Evolutionary conservation across 108 stramenopile species (phyloP).

Genomic region (Fragilariopsis cylindrus): DNA sequence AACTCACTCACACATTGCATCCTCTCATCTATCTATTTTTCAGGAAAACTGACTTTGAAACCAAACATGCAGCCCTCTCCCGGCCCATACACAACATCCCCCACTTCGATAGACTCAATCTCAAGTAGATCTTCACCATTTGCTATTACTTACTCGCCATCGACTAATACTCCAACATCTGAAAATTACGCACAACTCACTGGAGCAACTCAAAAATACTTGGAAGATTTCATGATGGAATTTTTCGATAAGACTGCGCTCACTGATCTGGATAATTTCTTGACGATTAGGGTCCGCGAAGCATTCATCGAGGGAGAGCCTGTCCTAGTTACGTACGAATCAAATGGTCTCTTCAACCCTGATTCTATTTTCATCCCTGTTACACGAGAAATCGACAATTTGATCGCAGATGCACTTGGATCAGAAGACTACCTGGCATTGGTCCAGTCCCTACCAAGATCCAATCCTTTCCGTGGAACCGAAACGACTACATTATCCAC

Average conservation of each 20-base stretch:
- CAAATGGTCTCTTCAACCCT: conserved; percentile 33
- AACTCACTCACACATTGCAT: too few relatives aligned
- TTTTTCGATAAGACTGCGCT: conserved; percentile 30
- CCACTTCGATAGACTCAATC: conserved; percentile 33
- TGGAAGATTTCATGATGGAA: conserved; percentile 27
- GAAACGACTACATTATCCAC: not conserved
- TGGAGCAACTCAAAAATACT: conserved; percentile 24
- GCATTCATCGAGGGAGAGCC: conserved; percentile 23
- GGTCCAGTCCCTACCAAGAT: conserved; percentile 22
- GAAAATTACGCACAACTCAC: conserved; percentile 22
- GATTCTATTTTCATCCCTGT: conserved; percentile 37
- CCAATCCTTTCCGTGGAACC: conserved; percentile 32
- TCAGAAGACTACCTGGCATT: conserved; percentile 20
- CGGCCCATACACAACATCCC: conserved; percentile 25
- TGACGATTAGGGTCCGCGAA: conserved; percentile 28
- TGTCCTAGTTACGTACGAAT: conserved; percentile 26
- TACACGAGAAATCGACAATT: conserved; percentile 23
- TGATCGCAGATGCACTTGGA: conserved; percentile 26
- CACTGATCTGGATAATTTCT: conserved; percentile 34
- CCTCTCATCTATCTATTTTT: too few relatives aligned
- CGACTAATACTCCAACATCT: conserved; percentile 8
- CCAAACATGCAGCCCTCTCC: not conserved
- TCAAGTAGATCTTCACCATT: conserved; percentile 22
- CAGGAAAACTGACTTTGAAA: too few relatives aligned
- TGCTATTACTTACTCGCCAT: conserved; percentile 24